Percentiles rank a stretch among this genome's conserved stretches.
These are phyloP conservation scores for Penicillium riverlandense DNA, from an alignment of 495 filamentous ascomycete genomes.

Conservation along the genomic window DNA sequence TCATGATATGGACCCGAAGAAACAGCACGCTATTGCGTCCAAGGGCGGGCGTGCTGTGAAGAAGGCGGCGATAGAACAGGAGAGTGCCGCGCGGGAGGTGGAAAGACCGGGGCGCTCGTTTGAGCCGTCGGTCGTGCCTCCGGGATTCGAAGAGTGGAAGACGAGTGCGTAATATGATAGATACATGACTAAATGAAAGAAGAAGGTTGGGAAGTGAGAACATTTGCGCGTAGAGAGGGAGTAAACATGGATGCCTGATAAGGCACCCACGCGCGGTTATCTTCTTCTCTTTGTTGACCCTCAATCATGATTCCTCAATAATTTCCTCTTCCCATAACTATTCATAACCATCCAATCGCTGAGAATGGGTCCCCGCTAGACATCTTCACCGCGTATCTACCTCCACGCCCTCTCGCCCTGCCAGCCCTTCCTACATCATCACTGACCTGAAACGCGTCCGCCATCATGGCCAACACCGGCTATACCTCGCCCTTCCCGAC, in stretches of 20 bases:
- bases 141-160: slow-evolving; percentile 19
- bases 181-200: background rate
- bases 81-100: slow-evolving; percentile 4
- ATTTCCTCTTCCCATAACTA: slow-evolving; percentile 11
- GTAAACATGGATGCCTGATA: slow-evolving; percentile 21
- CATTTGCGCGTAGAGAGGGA: slow-evolving; percentile 12
- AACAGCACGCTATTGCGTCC: slow-evolving; percentile 42
- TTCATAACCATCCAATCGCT: background rate
- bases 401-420: background rate
- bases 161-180: slow-evolving; percentile 4
- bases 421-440: slow-evolving; percentile 20
- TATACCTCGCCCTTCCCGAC: slow-evolving; percentile 35
- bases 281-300: slow-evolving; percentile 1
- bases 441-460: slow-evolving; percentile 21
- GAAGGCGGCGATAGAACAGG: slow-evolving; percentile 5
- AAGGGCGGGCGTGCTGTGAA: slow-evolving; percentile 42
- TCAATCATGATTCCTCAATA: background rate
- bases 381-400: background rate
- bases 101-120: slow-evolving; percentile 3
- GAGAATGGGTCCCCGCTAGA: background rate
- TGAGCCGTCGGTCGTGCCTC: slow-evolving; percentile 13
- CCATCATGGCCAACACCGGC: slow-evolving; percentile 28
- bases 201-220: background rate
- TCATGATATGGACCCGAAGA: slow-evolving; percentile 33
- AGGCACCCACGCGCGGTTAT: slow-evolving; percentile 1